Conservation (phyloP, 345 rosid species). For the Lenwebbia sp. region DNA sequence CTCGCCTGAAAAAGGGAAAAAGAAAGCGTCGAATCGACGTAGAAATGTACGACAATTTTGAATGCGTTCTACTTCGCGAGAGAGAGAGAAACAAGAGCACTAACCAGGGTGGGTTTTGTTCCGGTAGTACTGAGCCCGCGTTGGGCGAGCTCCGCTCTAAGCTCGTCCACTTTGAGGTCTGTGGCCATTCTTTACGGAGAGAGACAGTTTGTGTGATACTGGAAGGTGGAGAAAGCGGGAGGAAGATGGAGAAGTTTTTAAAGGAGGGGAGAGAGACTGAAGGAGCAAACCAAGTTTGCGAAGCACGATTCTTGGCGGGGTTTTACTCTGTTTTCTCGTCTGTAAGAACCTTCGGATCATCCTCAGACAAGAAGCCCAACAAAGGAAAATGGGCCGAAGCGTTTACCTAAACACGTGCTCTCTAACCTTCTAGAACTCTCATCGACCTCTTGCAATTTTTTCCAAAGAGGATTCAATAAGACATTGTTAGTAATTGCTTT, state of each 20-base stretch:
- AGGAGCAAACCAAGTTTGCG: not conserved
- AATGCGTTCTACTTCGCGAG: not conserved
- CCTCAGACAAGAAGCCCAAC: not conserved
- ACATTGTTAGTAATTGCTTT: not conserved
- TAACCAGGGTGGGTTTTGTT: conserved; percentile 46
- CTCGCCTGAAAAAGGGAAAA: conserved; percentile 23
- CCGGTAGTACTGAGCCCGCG: conserved; percentile 65
- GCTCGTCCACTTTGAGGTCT: conserved; percentile 56
- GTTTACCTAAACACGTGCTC: not conserved
- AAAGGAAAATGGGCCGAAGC: not conserved
- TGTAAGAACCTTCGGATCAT: not conserved
- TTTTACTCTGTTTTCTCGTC: not conserved
- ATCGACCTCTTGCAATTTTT: not conserved
- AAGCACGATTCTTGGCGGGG: not conserved
- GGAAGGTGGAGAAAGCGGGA: not conserved
- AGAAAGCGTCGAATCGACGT: not conserved
- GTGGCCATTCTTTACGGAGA: conserved; percentile 27
- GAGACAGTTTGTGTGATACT: not conserved
- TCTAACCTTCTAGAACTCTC: not conserved
- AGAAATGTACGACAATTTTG: not conserved
- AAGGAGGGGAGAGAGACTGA: not conserved
- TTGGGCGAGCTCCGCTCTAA: conserved; percentile 49
- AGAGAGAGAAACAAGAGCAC: not conserved
- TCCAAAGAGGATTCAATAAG: not conserved
- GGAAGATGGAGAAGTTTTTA: not conserved